Evolutionary conservation across 768 basidiomycete genomes (phyloP).

Genomic region (Crucibulum laeve): DNA sequence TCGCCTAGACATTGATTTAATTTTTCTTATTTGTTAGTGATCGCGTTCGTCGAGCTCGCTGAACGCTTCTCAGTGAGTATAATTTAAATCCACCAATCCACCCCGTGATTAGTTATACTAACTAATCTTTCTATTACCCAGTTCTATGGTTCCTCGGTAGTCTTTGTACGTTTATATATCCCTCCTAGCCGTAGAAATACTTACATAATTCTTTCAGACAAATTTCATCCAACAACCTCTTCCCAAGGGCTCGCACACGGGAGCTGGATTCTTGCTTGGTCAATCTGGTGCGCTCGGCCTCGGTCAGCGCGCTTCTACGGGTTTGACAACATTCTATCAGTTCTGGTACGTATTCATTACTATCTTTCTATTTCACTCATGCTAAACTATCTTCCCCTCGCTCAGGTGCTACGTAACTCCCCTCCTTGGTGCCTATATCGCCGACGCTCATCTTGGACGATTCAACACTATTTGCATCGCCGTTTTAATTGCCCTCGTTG

Average conservation of each 20-base stretch:
- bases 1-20: background rate
- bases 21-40: slow-evolving; percentile 32
- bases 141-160: slow-evolving; percentile 45
- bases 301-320: slow-evolving; percentile 70
- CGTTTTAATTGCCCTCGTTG: slow-evolving; percentile 53
- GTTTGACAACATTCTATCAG: slow-evolving; percentile 65
- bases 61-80: slow-evolving; percentile 66
- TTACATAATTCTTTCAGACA: slow-evolving; percentile 31
- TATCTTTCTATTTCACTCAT: background rate
- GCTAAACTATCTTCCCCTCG: no score
- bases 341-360: slow-evolving; percentile 47
- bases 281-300: slow-evolving; percentile 66
- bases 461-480: slow-evolving; percentile 70
- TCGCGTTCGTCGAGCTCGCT: slow-evolving; percentile 63
- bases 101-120: background rate
- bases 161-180: slow-evolving; percentile 33
- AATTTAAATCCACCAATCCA: background rate
- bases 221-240: slow-evolving; percentile 76
- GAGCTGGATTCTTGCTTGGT: slow-evolving; percentile 47
- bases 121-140: slow-evolving; percentile 6
- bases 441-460: slow-evolving; percentile 68
- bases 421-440: slow-evolving; percentile 66
- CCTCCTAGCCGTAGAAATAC: background rate
- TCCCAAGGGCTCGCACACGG: slow-evolving; percentile 61
- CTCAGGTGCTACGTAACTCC: slow-evolving; percentile 63